Evolutionary conservation across 1,284 basidiomycete genomes (phyloP).

Genomic region (Mycosarcoma mackinlayi): DNA sequence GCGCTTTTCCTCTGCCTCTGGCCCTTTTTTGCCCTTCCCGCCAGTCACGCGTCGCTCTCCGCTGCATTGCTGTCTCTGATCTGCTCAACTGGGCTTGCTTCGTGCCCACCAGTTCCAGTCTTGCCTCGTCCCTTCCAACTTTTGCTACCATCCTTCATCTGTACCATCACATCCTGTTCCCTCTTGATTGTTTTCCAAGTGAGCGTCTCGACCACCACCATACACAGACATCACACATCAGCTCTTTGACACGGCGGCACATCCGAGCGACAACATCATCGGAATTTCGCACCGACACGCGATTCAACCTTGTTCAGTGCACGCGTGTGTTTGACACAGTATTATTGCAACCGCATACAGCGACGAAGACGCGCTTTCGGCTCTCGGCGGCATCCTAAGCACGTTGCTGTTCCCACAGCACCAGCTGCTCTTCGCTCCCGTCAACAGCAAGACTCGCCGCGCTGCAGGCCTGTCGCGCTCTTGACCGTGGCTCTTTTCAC

Average conservation of each 20-base stretch:
- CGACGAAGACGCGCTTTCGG: neutral
- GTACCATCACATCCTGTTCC: neutral
- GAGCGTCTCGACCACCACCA: neutral
- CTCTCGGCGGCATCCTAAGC: neutral
- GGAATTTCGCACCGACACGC: neutral
- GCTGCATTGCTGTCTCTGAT: constrained; percentile 8
- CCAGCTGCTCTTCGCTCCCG: neutral
- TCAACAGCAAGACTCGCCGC: constrained; percentile 11
- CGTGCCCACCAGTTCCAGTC: constrained; percentile 1
- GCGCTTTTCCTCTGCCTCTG: constrained; percentile 5
- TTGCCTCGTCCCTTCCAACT: neutral
- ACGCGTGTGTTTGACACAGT: neutral
- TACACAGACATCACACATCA: neutral
- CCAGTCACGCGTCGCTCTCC: constrained; percentile 16
- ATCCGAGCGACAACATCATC: neutral
- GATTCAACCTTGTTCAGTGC: neutral
- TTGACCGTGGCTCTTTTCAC: constrained; percentile 10
- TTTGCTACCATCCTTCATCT: neutral
- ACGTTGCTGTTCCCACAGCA: constrained; percentile 11
- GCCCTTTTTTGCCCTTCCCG: neutral
- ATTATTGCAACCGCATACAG: neutral
- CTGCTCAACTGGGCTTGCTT: constrained; percentile 1
- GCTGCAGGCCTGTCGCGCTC: constrained; percentile 17
- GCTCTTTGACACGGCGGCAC: neutral
- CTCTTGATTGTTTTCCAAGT: neutral